Evolutionary conservation across 1,284 basidiomycete genomes (phyloP).

Genomic region (Apiotrichum domesticum): DNA sequence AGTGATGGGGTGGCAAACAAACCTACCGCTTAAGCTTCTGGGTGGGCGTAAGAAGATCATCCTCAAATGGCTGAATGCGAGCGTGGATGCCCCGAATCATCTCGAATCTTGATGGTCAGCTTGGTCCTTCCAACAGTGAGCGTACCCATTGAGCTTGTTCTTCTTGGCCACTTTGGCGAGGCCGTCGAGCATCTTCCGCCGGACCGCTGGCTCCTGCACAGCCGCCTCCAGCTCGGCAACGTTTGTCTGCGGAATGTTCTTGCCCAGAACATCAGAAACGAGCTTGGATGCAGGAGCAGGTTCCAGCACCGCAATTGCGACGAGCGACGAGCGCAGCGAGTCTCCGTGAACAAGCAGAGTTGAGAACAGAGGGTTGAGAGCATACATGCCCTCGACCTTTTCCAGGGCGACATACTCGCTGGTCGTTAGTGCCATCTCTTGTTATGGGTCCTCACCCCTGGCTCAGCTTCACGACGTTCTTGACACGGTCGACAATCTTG

Average conservation of each 20-base stretch:
- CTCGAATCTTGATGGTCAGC: conserved; percentile 57
- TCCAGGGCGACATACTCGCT: conserved; percentile 95
- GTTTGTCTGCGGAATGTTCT: conserved; percentile 55
- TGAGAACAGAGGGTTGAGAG: conserved; percentile 61
- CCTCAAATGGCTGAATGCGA: conserved; percentile 62
- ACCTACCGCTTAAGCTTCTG: conserved; percentile 15
- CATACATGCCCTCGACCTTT: conserved; percentile 82
- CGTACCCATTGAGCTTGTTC: conserved; percentile 59
- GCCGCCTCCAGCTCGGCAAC: conserved; percentile 54
- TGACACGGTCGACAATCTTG: conserved; percentile 90
- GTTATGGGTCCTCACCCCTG: conserved; percentile 51
- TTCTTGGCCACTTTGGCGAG: conserved; percentile 57
- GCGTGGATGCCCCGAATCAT: conserved; percentile 70
- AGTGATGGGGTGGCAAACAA: too few relatives aligned
- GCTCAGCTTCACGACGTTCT: conserved; percentile 95
- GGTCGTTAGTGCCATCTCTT: too few relatives aligned
- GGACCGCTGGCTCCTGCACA: conserved; percentile 60
- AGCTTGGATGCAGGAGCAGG: conserved; percentile 50
- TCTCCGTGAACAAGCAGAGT: conserved; percentile 84
- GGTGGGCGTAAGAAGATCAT: conserved; percentile 48
- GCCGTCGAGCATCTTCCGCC: conserved; percentile 51
- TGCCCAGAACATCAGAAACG: conserved; percentile 56
- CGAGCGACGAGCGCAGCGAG: conserved; percentile 71
- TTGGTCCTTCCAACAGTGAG: too few relatives aligned
- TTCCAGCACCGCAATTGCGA: conserved; percentile 58